These are phyloP conservation scores for Binderoboletus segoi DNA, from an alignment of 1,284 basidiomycete species.

Conservation along the genomic window DNA sequence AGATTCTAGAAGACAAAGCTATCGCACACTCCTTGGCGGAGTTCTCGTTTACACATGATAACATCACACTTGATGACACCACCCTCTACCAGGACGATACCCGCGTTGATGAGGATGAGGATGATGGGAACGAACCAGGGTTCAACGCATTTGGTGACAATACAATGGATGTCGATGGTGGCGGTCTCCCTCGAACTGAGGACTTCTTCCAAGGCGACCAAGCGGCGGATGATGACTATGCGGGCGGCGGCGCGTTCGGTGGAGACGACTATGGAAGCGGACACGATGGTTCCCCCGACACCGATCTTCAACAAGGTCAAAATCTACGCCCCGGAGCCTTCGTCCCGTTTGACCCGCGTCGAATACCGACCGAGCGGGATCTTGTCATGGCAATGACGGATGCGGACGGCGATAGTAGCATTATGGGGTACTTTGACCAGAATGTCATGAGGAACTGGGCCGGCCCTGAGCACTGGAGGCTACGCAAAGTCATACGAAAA, in stretches of 20 bases:
- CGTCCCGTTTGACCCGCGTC: constrained; percentile 80
- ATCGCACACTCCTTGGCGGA: constrained; percentile 80
- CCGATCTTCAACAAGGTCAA: constrained; percentile 40
- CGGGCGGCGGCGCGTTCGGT: constrained; percentile 44
- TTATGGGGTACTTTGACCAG: constrained; percentile 96
- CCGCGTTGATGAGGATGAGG: constrained; percentile 46
- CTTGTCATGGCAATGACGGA: constrained; percentile 85
- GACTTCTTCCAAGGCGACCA: constrained; percentile 81
- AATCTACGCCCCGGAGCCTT: constrained; percentile 51
- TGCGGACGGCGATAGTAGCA: constrained; percentile 59
- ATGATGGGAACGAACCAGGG: constrained; percentile 46
- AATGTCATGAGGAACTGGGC: constrained; percentile 95
- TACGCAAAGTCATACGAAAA: constrained; percentile 74
- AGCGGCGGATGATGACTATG: constrained; percentile 60
- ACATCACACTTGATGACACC: constrained; percentile 64
- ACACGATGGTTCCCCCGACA: constrained; percentile 44
- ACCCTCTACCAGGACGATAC: constrained; percentile 57
- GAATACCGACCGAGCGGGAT: constrained; percentile 71
- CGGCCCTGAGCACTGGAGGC: constrained; percentile 98
- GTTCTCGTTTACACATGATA: constrained; percentile 77
- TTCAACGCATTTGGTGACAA: constrained; percentile 34
- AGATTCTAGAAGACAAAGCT: constrained; percentile 61
- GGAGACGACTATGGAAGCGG: constrained; percentile 50
- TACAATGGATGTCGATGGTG: constrained; percentile 50
- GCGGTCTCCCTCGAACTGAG: constrained; percentile 56